phyloP scores from a whole-genome alignment of 2,329 filamentous ascomycete genomes.

The Thielaviopsis populi region DNA sequence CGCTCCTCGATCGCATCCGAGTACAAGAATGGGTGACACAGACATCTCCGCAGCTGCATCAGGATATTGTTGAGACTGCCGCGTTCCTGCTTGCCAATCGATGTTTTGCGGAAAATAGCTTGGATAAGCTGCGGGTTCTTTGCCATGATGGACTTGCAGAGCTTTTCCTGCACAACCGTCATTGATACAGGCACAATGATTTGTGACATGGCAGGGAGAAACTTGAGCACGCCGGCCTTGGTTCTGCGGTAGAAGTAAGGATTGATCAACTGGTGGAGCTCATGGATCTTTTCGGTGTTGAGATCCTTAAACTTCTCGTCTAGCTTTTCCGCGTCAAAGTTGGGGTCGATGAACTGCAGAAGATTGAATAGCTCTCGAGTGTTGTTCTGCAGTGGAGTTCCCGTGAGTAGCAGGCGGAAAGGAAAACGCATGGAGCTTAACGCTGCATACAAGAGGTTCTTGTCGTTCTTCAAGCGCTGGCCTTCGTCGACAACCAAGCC shows the following conservation, averaged over 20 bases:
- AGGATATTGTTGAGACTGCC: conserved; percentile 84
- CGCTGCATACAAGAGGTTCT: conserved; percentile 63
- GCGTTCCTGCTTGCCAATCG: conserved; percentile 54
- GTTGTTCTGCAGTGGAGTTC: conserved; percentile 90
- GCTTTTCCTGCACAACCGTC: conserved; percentile 81
- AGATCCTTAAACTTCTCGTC: conserved; percentile 66
- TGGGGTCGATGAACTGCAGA: conserved; percentile 78
- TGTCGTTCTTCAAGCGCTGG: conserved; percentile 87
- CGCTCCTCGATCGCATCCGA: conserved; percentile 79
- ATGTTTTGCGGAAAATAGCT: conserved; percentile 60
- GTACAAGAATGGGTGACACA: conserved; percentile 95
- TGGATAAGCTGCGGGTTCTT: conserved; percentile 83
- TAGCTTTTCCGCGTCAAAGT: conserved; percentile 51
- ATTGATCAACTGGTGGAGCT: conserved; percentile 71
- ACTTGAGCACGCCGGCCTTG: conserved; percentile 79
- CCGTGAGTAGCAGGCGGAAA: conserved; percentile 76
- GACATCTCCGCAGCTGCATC: conserved; percentile 83
- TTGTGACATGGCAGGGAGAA: conserved; percentile 83
- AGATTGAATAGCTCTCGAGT: conserved; percentile 89
- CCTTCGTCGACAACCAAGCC: conserved; percentile 90
- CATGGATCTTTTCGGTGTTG: conserved; percentile 63
- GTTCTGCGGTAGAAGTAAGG: conserved; percentile 59
- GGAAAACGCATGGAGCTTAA: conserved; percentile 60
- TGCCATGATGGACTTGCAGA: conserved; percentile 84
- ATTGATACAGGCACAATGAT: conserved; percentile 95